Percentiles rank a stretch among this genome's conserved stretches.
Conservation (phyloP, 768 basidiomycete species). For the Lepiota subincarnata region DNA sequence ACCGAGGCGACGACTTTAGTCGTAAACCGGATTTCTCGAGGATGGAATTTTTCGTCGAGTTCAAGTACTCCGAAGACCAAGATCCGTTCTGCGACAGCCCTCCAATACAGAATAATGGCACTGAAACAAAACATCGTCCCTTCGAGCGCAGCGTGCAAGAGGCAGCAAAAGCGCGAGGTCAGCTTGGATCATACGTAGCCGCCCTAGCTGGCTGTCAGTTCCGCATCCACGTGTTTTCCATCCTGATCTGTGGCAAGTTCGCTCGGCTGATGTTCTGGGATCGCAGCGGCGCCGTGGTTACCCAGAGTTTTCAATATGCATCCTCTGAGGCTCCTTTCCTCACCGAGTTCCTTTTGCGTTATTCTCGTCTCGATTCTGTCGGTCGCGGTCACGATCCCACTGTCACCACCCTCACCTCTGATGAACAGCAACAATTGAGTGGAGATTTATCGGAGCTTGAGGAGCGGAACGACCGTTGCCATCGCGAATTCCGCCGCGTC, state of each 20-base stretch:
- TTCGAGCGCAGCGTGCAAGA: not conserved
- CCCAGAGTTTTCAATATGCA: constrained; percentile 20
- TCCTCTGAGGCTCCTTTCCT: constrained; percentile 11
- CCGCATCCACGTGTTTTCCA: constrained; percentile 26
- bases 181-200: constrained; percentile 22
- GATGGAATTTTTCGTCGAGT: too few relatives aligned
- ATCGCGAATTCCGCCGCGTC: too few relatives aligned
- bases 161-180: constrained; percentile 12
- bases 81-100: too few relatives aligned
- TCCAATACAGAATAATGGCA: not conserved
- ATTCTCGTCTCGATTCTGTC: constrained; percentile 15
- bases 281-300: constrained; percentile 25
- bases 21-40: too few relatives aligned
- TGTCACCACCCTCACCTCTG: too few relatives aligned
- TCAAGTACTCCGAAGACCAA: too few relatives aligned
- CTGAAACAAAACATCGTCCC: not conserved
- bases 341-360: constrained; percentile 23
- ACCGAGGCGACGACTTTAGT: too few relatives aligned
- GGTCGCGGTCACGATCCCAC: constrained; percentile 18
- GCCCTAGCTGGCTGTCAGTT: constrained; percentile 22
- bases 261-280: constrained; percentile 34
- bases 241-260: constrained; percentile 20
- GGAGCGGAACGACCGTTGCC: too few relatives aligned
- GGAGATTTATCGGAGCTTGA: too few relatives aligned
- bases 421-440: too few relatives aligned